Evolutionary conservation across 2,329 filamentous ascomycete species (phyloP), one percentile per base, ranked within the genome.

Genomic region (Anisogramma anomala): DNA sequence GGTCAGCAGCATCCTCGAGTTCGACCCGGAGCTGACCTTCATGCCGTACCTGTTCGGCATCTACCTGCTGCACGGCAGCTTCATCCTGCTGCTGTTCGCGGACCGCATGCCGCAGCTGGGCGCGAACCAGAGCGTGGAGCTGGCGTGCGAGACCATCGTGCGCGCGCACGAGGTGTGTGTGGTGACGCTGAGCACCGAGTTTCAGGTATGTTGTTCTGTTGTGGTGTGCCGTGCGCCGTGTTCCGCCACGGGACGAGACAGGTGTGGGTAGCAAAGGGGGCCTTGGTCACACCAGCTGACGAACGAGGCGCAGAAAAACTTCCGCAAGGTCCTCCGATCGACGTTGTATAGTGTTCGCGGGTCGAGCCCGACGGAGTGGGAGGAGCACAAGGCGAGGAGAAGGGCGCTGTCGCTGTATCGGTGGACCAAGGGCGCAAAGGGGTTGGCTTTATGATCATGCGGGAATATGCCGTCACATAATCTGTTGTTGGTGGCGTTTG

Each of bases 41-140:
- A 71, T 71, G 65, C 66, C 68, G 1, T 71, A 69, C 48, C 55
- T 71, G 3, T 70, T 71, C 38, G 67, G 68, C 1, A 69, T 71
- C 6, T 73, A 72, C 41, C 55, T 72, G 0, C 56, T 71, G 3
- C 67, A 70, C 37, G 67, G 68, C 0, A 70, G 66, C 46, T 69
- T 71, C 36, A 64, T 69, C 15, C 54, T 71, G 5, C 54, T 71
- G 3, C 51, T 71, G 0, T 67, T 71, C 36, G 66, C 66, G 7
- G 68, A 71, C 46, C 59, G 66, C 6, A 66, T 71, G 63, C 62
- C 64, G 2, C 63, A 68, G 43, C 55, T 68, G 0, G 65, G 64
- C 2, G 61, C 59, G 0, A 67, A 67, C 38, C 55, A 62, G 47
- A 64, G 60, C 3, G 67, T 70, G 2, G 61, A 68, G 46, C 59